phyloP scores from a whole-genome alignment of 257 asterid genomes.

The Solanum ossicruentum region DNA sequence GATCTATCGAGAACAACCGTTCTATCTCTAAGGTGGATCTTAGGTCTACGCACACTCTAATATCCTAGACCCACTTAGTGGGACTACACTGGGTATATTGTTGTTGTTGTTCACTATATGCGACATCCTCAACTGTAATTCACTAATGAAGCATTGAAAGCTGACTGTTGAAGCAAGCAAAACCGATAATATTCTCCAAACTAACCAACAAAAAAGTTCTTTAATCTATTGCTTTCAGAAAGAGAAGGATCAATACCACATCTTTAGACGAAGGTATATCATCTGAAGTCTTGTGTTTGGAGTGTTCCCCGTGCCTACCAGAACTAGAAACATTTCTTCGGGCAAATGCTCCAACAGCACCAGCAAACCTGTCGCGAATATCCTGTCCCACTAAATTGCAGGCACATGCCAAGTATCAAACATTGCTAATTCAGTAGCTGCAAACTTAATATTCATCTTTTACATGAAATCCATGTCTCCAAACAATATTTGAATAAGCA shows the following conservation, averaged over 20 bases:
- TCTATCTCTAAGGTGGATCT: background rate
- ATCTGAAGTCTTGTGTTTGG: slow-evolving; percentile 53
- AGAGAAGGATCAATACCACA: slow-evolving; percentile 46
- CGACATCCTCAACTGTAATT: background rate
- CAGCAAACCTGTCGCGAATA: slow-evolving; percentile 64
- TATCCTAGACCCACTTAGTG: background rate
- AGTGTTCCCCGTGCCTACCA: slow-evolving; percentile 64
- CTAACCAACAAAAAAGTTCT: background rate
- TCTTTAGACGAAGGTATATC: slow-evolving; percentile 84
- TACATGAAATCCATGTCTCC: background rate
- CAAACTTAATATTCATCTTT: background rate
- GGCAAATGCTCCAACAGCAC: slow-evolving; percentile 81
- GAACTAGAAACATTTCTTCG: slow-evolving; percentile 49
- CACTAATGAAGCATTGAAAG: background rate
- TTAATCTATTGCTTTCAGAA: background rate
- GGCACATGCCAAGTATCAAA: background rate
- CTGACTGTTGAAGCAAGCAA: background rate
- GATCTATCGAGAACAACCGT: background rate
- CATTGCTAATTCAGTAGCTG: background rate
- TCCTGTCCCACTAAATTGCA: slow-evolving; percentile 54
- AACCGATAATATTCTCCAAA: background rate
- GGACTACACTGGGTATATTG: background rate
- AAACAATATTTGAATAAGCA: background rate
- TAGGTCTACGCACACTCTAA: background rate
- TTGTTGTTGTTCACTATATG: background rate